Conservation (phyloP, 805 yeast species). For the Monosporozyma aquatica region DNA sequence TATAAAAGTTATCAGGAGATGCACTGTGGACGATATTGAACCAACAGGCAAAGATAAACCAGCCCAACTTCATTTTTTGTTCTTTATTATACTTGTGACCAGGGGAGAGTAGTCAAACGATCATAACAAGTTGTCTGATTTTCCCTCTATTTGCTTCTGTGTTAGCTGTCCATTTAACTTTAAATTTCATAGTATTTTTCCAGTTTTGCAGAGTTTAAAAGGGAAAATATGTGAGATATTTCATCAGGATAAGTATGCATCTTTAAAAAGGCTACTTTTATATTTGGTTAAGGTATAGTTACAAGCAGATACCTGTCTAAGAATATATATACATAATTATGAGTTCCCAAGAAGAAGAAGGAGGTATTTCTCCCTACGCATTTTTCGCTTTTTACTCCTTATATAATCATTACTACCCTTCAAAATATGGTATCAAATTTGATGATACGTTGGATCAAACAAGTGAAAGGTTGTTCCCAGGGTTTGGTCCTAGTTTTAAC, state of each 20-base stretch:
- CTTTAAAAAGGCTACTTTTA: no score
- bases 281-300: no score
- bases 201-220: no score
- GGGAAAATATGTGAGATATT: no score
- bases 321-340: not conserved
- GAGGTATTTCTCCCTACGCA: constrained; percentile 22
- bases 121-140: no score
- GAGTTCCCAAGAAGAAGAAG: not conserved
- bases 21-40: not conserved
- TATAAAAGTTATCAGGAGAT: constrained; percentile 25
- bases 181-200: no score
- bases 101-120: no score
- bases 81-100: no score
- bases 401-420: constrained; percentile 13
- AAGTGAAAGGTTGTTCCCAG: constrained; percentile 14
- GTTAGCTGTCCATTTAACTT: no score
- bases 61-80: not conserved
- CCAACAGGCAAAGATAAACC: not conserved
- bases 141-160: no score
- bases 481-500: constrained; percentile 3
- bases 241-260: no score
- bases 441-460: constrained; percentile 10
- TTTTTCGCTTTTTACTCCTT: constrained; percentile 29
- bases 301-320: no score
- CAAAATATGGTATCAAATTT: not conserved